phyloP scores from a whole-genome alignment of 2,329 filamentous ascomycete genomes.

The Zarea fungicola region DNA sequence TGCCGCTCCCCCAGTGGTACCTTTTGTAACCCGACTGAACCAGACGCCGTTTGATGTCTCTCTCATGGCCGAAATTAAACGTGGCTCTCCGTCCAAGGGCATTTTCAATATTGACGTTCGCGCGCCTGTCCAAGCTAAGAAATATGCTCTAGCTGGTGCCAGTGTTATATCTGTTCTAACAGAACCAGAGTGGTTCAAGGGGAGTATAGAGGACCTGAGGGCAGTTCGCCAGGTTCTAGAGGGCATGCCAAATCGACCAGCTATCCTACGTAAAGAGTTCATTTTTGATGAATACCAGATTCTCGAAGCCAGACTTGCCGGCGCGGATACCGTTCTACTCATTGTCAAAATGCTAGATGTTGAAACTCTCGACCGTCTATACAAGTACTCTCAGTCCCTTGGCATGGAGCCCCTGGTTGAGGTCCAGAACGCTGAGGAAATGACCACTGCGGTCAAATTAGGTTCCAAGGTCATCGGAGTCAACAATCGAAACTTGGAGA shows the following conservation, averaged over 20 bases:
- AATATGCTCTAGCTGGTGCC: conserved; percentile 88
- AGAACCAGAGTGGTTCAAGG: conserved; percentile 98
- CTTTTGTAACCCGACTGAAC: conserved; percentile 72
- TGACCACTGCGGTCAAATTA: conserved; percentile 78
- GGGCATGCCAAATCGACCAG: conserved; percentile 86
- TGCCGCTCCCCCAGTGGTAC: conserved; percentile 76
- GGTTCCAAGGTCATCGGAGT: conserved; percentile 92
- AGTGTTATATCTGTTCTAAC: conserved; percentile 98
- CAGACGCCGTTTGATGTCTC: conserved; percentile 84
- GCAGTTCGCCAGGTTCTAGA: conserved; percentile 84
- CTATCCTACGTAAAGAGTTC: conserved; percentile 91
- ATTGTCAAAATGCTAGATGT: conserved; percentile 97
- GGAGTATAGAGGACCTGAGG: conserved; percentile 87
- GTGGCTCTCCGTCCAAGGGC: conserved; percentile 93
- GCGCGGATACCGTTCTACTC: conserved; percentile 88
- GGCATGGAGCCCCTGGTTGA: conserved; percentile 98
- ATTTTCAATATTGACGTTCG: conserved; percentile 83
- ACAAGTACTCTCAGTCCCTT: conserved; percentile 80
- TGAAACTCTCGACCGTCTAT: conserved; percentile 68
- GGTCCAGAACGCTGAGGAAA: conserved; percentile 91
- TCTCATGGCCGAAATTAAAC: conserved; percentile 95
- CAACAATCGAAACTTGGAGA: conserved; percentile 95
- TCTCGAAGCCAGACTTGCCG: conserved; percentile 84
- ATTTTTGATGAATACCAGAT: conserved; percentile 99
- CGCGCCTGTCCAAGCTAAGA: conserved; percentile 82